Base-by-base conservation (phyloP, 1,284 basidiomycete genomes). In the Austroboletus niveus region DNA sequence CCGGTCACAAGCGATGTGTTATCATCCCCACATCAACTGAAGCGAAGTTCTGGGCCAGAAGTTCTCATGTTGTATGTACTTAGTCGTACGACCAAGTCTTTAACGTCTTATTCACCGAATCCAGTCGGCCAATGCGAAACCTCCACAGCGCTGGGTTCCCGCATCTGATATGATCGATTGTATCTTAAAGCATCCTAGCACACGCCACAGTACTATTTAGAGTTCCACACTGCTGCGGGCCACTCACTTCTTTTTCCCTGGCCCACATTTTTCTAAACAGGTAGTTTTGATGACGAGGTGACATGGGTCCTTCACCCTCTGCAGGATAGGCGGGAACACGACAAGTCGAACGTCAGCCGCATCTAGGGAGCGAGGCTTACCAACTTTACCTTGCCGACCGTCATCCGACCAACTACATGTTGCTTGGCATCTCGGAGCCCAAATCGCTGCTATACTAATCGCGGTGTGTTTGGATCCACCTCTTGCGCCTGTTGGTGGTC, bases 81-180 rank as follows among this genome's bases (percentile, higher is more conserved):
- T 17, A 17, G 17, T 17, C 17, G 17, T 17, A 17, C 17, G 17
- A 17, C 17, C 17, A 17, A 17, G 17, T 17, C 17, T 17, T 17
- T 17, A 17, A 17, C 17, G 17, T 17, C 17, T 17, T 10, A 31
- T 35, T 35, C 5, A 39, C n/a, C 36, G 36, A 4, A 39, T 20
- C 20, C 15, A 39, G 11, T 8, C n/a, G 17, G 17, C 36, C 36
- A 20, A 20, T 15, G 17, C 4, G 6, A 15, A 6, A 39, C 8
- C n/a, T 15, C 24, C 27, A 14, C 15, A n/a, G 35, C 35, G 10
- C 35, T 36, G 35, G 15, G 36, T 53, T 42, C 51, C 42, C 17
- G 6, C 35, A 54, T 54, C 52, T 52, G 58, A 59, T 61, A 45
- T 38, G 58, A 65, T 63, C 45, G 58, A 65, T 59, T 54, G 48